Evolutionary conservation across 495 filamentous ascomycete genomes (phyloP), one percentile per base, ranked within the genome.

Genomic region (Aspergillus saccharolyticus): DNA sequence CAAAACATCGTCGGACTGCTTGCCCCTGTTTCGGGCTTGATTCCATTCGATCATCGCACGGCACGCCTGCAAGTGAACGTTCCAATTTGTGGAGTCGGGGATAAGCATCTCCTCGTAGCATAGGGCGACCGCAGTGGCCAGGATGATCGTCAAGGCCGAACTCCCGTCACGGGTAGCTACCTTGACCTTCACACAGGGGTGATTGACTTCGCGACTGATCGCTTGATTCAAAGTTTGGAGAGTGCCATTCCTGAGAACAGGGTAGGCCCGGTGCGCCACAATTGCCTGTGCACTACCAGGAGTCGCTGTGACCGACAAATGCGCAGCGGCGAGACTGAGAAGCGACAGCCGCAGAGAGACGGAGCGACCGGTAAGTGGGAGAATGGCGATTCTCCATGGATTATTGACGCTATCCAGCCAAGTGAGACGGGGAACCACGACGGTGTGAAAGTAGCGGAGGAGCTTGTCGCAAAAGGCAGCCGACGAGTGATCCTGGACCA

Each of bases 341-440:
- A 66, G 58, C 14, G 60, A 56, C 33, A 63, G 25, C 17, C 58
- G 55, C 10, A 66, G 53, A 46, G 49, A 61, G 14, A 22, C 12
- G 15, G 55, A 63, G 45, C 46, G 54, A 3, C 20, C 39, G 6
- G 53, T 52, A 52, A 43, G 30, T 45, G 58, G 42, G 42, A 48
- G 24, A 43, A 60, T 19, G 46, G 52, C 48, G 30, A 52, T 25
- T 49, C 60, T 54, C 63, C 63, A 66, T 52, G 63, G 60, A 39
- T 63, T 60, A 42, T 52, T 50, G 4, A 58, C 55, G 12, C 60
- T 55, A 52, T 66, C 63, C n/a, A 66, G 18, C 63, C 63, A 66
- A 18, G 56, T 63, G 15, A 66, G 39, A 14, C 28, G 54, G 15
- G 58, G 44, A 12, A 52, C 57, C 22, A 66, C 63, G 10, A 55